Percentiles rank a stretch among this genome's conserved stretches.
Evolutionary conservation across 192 early-diverging fungal genomes (phyloP).

Genomic region (Gaertneriomyces sp.): DNA sequence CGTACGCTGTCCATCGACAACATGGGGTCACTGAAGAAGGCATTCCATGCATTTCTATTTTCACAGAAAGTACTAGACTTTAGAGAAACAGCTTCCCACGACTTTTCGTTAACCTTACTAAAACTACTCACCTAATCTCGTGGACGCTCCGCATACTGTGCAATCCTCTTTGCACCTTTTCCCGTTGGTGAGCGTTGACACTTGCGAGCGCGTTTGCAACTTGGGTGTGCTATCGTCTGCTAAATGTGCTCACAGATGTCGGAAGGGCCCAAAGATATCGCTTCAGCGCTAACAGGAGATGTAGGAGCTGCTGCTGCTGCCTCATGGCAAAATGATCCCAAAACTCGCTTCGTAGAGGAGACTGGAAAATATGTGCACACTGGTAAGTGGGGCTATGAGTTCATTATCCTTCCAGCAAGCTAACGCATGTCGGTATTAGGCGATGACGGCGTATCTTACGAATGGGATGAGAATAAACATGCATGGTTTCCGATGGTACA

Average conservation of each 20-base stretch:
- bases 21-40: slow-evolving; percentile 22
- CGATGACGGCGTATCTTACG: slow-evolving; percentile 75
- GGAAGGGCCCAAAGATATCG: no score
- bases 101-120: no score
- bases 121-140: no score
- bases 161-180: no score
- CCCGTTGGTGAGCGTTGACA: no score
- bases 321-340: slow-evolving; percentile 38
- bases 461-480: slow-evolving; percentile 72
- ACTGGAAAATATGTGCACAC: slow-evolving; percentile 72
- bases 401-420: neutral
- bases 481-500: slow-evolving; percentile 91
- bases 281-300: no score
- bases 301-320: neutral
- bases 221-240: no score
- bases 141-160: no score
- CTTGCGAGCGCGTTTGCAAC: no score
- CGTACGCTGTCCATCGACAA: slow-evolving; percentile 28
- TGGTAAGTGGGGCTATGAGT: neutral
- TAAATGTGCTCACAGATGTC: no score
- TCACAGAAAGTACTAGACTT: no score
- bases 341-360: slow-evolving; percentile 64
- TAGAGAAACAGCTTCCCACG: no score
- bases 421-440: slow-evolving; percentile 32
- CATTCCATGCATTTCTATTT: slow-evolving; percentile 23